Conservation (phyloP, 1,139 yeast genomes). For the Debaryomycetaceae sp. region DNA sequence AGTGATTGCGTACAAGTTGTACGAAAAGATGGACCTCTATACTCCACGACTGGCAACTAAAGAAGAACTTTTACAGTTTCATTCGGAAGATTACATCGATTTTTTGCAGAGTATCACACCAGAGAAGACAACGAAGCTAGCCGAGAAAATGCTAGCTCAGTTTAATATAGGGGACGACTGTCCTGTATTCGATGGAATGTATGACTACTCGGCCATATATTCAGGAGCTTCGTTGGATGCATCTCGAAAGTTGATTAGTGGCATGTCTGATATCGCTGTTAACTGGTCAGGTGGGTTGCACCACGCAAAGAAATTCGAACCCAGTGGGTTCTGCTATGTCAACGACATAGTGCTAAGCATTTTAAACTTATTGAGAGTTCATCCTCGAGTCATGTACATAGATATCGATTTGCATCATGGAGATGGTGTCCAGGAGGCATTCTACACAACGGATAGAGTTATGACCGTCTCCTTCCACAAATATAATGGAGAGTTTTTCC, state of each 20-base stretch:
- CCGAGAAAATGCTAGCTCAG: slow-evolving; percentile 56
- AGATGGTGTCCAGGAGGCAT: slow-evolving; percentile 98
- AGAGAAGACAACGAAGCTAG: slow-evolving; percentile 60
- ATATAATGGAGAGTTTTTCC: slow-evolving; percentile 93
- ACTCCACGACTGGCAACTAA: slow-evolving; percentile 78
- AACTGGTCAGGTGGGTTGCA: slow-evolving; percentile 98
- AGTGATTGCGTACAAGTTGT: slow-evolving; percentile 78
- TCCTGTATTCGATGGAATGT: slow-evolving; percentile 94
- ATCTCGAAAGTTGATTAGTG: slow-evolving; percentile 73
- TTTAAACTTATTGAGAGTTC: slow-evolving; percentile 74
- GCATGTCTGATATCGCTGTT: slow-evolving; percentile 91
- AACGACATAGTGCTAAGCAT: slow-evolving; percentile 92
- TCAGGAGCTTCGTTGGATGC: slow-evolving; percentile 96
- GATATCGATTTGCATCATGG: slow-evolving; percentile 98
- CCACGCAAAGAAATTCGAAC: slow-evolving; percentile 93
- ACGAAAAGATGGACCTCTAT: slow-evolving; percentile 87
- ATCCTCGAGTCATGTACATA: slow-evolving; percentile 87
- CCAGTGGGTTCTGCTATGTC: slow-evolving; percentile 92
- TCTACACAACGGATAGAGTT: slow-evolving; percentile 90
- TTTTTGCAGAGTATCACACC: slow-evolving; percentile 82
- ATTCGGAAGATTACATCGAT: slow-evolving; percentile 82
- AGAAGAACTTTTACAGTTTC: slow-evolving; percentile 76
- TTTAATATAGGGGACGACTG: slow-evolving; percentile 97
- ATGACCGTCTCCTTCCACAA: slow-evolving; percentile 95
- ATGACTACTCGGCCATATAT: slow-evolving; percentile 79